phyloP scores from a whole-genome alignment of 371 early-diverging fungal genomes.

The Mycotypha africana region DNA sequence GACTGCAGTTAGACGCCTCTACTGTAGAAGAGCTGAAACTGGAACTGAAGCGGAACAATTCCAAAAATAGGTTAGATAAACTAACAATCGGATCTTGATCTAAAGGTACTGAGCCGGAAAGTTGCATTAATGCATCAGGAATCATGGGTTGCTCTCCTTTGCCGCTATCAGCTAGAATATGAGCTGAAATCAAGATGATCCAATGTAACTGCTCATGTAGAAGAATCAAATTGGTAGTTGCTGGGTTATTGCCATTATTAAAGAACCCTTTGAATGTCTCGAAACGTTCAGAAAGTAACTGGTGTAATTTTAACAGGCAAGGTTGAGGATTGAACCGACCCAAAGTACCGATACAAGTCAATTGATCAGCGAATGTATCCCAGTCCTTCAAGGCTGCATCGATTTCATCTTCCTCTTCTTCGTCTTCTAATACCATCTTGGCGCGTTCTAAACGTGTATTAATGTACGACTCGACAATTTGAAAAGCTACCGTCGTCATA shows the following conservation, averaged over 20 bases:
- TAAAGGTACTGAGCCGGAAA: conserved; percentile 49
- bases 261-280: conserved; percentile 41
- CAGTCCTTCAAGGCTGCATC: conserved; percentile 63
- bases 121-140: conserved; percentile 55
- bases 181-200: conserved; percentile 64
- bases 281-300: conserved; percentile 46
- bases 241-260: not conserved
- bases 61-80: conserved; percentile 50
- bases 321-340: conserved; percentile 58
- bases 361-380: conserved; percentile 73
- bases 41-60: conserved; percentile 33
- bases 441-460: conserved; percentile 63
- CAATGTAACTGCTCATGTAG: conserved; percentile 73
- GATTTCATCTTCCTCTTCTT: conserved; percentile 55
- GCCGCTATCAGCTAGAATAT: conserved; percentile 63
- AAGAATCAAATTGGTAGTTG: conserved; percentile 22
- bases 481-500: conserved; percentile 48
- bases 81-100: conserved; percentile 53
- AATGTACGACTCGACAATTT: conserved; percentile 62
- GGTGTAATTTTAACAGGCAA: conserved; percentile 42
- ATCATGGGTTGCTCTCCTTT: conserved; percentile 72
- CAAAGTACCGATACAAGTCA: conserved; percentile 60
- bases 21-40: conserved; percentile 32
- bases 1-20: conserved; percentile 65
- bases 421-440: conserved; percentile 42